Evolutionary conservation across 257 asterid genomes (phyloP).

Genomic region (Scutellaria minor): DNA sequence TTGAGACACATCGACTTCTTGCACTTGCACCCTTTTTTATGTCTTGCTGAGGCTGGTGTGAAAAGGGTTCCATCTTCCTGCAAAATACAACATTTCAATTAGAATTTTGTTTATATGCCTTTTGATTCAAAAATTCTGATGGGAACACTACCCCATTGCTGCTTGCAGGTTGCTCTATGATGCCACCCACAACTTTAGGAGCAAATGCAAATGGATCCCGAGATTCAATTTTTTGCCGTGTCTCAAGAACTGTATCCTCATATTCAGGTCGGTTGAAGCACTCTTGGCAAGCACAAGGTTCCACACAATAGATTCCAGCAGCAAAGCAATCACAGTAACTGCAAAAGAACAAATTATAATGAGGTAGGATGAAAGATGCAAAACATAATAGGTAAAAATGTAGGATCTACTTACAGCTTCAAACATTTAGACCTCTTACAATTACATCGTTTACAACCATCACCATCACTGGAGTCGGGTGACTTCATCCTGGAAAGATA

Average conservation of each 20-base stretch:
- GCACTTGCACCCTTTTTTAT: slow-evolving; percentile 90
- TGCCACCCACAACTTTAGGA: slow-evolving; percentile 57
- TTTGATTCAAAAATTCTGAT: slow-evolving; percentile 26
- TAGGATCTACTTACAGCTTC: slow-evolving; percentile 66
- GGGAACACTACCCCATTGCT: slow-evolving; percentile 46
- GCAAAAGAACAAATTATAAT: slow-evolving; percentile 42
- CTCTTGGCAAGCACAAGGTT: slow-evolving; percentile 68
- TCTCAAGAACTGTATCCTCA: slow-evolving; percentile 56
- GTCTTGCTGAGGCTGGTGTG: slow-evolving; percentile 71
- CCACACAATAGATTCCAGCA: slow-evolving; percentile 68
- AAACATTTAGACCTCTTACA: slow-evolving; percentile 74
- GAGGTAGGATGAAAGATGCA: slow-evolving; percentile 25
- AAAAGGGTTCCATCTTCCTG: slow-evolving; percentile 51
- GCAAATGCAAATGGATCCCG: slow-evolving; percentile 77
- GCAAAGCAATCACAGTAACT: slow-evolving; percentile 87
- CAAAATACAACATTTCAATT: slow-evolving; percentile 21
- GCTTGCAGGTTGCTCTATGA: slow-evolving; percentile 43
- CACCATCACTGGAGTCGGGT: slow-evolving; percentile 41
- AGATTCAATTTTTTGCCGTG: slow-evolving; percentile 56
- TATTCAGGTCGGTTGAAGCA: slow-evolving; percentile 68
- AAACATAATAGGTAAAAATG: slow-evolving; percentile 27
- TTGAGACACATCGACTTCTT: slow-evolving; percentile 81
- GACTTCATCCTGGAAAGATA: slow-evolving; percentile 50
- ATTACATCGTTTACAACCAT: slow-evolving; percentile 71
- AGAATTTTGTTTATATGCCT: slow-evolving; percentile 13